Evolutionary conservation across 202 grass and related monocot species (phyloP), one percentile per base, ranked within the genome.

Genomic region (Musa balbisiana): DNA sequence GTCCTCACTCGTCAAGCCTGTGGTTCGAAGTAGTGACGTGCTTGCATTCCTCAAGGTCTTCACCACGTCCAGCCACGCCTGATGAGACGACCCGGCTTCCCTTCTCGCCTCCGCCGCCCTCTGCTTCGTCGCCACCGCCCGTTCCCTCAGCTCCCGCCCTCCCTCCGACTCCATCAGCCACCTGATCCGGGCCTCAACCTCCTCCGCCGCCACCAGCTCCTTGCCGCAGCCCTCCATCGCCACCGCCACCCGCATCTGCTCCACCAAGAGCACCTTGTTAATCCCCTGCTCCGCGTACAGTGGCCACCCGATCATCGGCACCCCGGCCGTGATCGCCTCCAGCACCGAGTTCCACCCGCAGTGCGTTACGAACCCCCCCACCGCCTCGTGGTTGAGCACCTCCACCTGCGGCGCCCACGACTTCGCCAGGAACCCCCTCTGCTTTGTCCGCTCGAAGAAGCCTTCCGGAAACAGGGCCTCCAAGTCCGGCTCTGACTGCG

Each of bases 211-310:
- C n/a, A 72, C 70, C 51, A 52, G 29, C 13, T 24, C 51, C n/a
- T 24, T 26, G 10, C 14, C 12, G 23, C 27, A 53, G 4, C 71
- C 21, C 52, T 73, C 71, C 11, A 17, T 73, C 53, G 10, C 52
- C 24, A 26, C 21, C 6, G 4, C n/a, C 5, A 54, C 16, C 23
- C 2, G 20, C 23, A 10, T 15, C 69, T 23, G 51, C 13, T 53
- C 70, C 51, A 53, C 4, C 51, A 54, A 11, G 10, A 24, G 13
- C 51, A 52, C 51, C 51, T 54, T 54, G 80, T 96, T 96, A 62
- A 86, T 81, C 8, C 76, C 24, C 69, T 96, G 92, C 62, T 96
- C 89, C 0, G 92, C 92, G 20, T 5, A 91, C 15, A 91, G 59
- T 53, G 89, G 92, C 84, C 89, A 91, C 0, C 84, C 84, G 1